phyloP scores from a whole-genome alignment of 805 yeast species.

The Pichia rugopelliculosa region DNA sequence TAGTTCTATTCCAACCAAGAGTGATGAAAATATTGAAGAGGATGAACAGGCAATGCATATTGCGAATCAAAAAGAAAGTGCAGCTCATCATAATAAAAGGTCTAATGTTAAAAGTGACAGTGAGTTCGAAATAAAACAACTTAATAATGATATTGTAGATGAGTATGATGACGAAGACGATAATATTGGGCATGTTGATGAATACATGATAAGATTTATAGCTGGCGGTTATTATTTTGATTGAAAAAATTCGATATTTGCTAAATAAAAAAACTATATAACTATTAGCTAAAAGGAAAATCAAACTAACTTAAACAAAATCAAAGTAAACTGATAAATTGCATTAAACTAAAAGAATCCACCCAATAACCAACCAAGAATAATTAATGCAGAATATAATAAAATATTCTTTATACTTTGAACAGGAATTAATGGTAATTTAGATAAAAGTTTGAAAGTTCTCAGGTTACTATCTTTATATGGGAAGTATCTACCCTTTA shows the following conservation, averaged over 20 bases:
- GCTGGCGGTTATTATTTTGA: constrained; percentile 71
- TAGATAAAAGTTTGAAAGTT: constrained; percentile 4
- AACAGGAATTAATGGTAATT: constrained; percentile 14
- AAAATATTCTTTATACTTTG: not conserved
- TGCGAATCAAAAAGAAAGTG: not conserved
- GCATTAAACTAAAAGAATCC: not conserved
- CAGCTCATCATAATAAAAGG: not conserved
- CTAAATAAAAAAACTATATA: not conserved
- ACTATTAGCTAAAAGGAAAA: not conserved
- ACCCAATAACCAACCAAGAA: constrained; percentile 11
- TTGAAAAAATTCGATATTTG: not conserved
- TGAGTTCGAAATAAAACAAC: not conserved
- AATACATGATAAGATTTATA: constrained; percentile 88
- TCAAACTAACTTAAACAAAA: not conserved
- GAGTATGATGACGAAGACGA: constrained; percentile 43
- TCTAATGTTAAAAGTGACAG: constrained; percentile 6
- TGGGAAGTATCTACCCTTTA: constrained; percentile 62
- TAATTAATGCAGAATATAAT: not conserved
- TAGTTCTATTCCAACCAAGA: constrained; percentile 7
- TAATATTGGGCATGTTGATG: constrained; percentile 80
- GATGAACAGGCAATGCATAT: constrained; percentile 9
- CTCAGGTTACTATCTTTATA: constrained; percentile 29
- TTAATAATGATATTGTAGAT: constrained; percentile 17
- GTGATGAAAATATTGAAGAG: constrained; percentile 16
- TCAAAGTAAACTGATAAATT: too few species aligned